These are phyloP conservation scores for Arxiozyma telluris DNA, from an alignment of 1,139 yeast genomes.

Conservation along the genomic window DNA sequence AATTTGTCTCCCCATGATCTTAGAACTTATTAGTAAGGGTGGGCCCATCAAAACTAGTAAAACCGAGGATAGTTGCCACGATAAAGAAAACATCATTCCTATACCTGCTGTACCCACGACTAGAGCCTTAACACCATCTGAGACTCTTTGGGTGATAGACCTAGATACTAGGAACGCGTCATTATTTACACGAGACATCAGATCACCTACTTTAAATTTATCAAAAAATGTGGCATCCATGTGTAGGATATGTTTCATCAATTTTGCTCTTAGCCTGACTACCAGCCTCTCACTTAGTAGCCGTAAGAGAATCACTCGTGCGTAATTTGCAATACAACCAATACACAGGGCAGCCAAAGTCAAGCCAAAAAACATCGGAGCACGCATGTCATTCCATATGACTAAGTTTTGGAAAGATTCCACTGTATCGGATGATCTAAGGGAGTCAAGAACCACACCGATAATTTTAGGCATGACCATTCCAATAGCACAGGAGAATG, in stretches of 20 bases:
- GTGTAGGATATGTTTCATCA: constrained; percentile 65
- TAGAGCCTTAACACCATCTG: constrained; percentile 79
- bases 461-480: constrained; percentile 76
- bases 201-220: constrained; percentile 85
- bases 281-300: constrained; percentile 80
- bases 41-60: constrained; percentile 75
- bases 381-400: constrained; percentile 38
- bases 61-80: constrained; percentile 58
- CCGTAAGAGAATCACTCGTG: constrained; percentile 64
- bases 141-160: constrained; percentile 78
- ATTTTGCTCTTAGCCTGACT: constrained; percentile 66
- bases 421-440: constrained; percentile 33
- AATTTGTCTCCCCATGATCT: constrained; percentile 70
- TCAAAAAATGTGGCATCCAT: constrained; percentile 94
- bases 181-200: constrained; percentile 76
- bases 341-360: constrained; percentile 49
- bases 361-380: constrained; percentile 39
- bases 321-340: constrained; percentile 74
- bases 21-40: constrained; percentile 66
- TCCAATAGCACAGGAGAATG: constrained; percentile 50
- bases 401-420: constrained; percentile 19
- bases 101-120: constrained; percentile 75
- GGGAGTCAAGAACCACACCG: constrained; percentile 65
- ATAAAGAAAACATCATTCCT: constrained; percentile 84
- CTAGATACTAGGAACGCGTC: constrained; percentile 88